Evolutionary conservation across 2,329 filamentous ascomycete genomes (phyloP).

Genomic region (Macrophomina pseudophaseolina): DNA sequence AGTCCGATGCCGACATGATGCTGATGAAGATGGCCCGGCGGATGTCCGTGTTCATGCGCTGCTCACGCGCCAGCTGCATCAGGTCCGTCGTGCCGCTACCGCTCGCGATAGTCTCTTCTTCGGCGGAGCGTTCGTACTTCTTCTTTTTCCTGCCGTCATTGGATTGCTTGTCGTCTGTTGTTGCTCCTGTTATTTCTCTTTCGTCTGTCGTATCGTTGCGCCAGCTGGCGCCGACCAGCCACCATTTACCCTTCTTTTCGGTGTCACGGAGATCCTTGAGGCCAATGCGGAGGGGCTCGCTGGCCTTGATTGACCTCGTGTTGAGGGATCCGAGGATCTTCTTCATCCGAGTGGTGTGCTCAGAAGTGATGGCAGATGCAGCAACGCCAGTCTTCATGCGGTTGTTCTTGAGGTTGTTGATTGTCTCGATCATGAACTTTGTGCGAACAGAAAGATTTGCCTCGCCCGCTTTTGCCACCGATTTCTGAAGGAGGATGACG

Average conservation of each 20-base stretch:
- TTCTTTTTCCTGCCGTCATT: too few relatives aligned
- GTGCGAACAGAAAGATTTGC: slow-evolving; percentile 81
- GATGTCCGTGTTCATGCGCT: slow-evolving; percentile 85
- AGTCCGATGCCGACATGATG: slow-evolving; percentile 84
- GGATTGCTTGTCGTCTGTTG: slow-evolving; percentile 27
- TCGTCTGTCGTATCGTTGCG: slow-evolving; percentile 49
- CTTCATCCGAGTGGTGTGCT: slow-evolving; percentile 87
- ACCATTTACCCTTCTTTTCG: slow-evolving; percentile 94
- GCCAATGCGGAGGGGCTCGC: slow-evolving; percentile 80
- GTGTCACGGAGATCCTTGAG: slow-evolving; percentile 81
- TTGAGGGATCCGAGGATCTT: slow-evolving; percentile 84
- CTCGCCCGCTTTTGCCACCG: slow-evolving; percentile 70
- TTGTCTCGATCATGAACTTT: slow-evolving; percentile 97
- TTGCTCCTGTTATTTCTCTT: slow-evolving; percentile 5
- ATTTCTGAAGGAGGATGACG: slow-evolving; percentile 75
- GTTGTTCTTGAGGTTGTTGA: slow-evolving; percentile 94
- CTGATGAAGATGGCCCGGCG: slow-evolving; percentile 92
- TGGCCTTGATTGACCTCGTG: slow-evolving; percentile 68
- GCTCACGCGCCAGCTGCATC: slow-evolving; percentile 73
- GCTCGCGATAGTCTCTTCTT: slow-evolving; percentile 33
- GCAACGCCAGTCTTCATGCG: slow-evolving; percentile 76
- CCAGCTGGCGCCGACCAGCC: slow-evolving; percentile 97
- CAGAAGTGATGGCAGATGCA: slow-evolving; percentile 74
- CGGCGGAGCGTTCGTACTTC: too few relatives aligned
- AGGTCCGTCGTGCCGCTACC: slow-evolving; percentile 64